Evolutionary conservation across 148 eudicot species (phyloP), one percentile per base, ranked within the genome.

Genomic region (Gaultheria prostrata): DNA sequence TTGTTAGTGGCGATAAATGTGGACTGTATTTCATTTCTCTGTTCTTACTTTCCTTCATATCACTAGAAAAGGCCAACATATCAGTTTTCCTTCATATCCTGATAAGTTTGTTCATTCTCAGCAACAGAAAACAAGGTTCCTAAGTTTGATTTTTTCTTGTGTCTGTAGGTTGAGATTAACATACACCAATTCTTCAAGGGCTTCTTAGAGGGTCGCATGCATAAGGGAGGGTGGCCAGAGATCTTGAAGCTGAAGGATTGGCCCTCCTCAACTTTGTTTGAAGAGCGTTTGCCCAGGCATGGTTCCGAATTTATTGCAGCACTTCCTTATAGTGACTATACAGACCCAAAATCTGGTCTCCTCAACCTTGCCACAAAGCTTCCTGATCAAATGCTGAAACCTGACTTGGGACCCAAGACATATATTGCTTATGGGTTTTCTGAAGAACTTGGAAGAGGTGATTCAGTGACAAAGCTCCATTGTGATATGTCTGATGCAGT

Each of bases 401-500:
- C 98, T 26, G 98, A 95, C 82, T 85, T 95, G 86, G 98, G 98
- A 81, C 98, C 98, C 35, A 95, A 95, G 87, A 92, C 95, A 24
- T 95, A 95, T 76, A 92, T 95, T 69, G 98, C 98, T 0, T 95
- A 95, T 88, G 98, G 98, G 61, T 85, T 82, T 79, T 69, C 83
- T 15, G 90, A 91, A 84, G 98, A 95, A 85, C 98, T 95, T 76
- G 98, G 97, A 45, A 80, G 88, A 77, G 98, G 98, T 50, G 98
- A 95, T 82, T 95, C 98, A 0, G 97, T 94, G 35, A 89, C 98
- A 6, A 95, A 94, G 77, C 87, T 95, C 78, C 98, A 95, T 77
- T 93, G 97, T 83, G 98, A 95, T 85, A 88, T 95, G 78, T 95
- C 97, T 83, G 98, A 95, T 87, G 98, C 97, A 90, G 98, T 95